These are phyloP conservation scores for Rhizopogon sp. DNA, from an alignment of 768 basidiomycete genomes.

Conservation along the genomic window DNA sequence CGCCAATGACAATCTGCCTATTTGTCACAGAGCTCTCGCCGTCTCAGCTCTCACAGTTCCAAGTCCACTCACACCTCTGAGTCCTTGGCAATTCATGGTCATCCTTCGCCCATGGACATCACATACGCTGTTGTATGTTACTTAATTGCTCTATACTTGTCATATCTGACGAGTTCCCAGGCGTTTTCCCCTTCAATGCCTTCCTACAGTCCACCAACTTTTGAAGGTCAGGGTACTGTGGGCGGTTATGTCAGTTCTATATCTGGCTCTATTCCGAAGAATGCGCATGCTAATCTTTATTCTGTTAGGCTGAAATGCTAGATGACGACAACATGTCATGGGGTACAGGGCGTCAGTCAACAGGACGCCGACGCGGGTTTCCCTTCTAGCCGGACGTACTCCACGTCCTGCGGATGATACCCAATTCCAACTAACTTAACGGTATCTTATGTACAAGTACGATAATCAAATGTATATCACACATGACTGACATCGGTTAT, in stretches of 20 bases:
- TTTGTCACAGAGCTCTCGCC: neutral
- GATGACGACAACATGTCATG: conserved; percentile 26
- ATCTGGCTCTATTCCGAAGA: neutral
- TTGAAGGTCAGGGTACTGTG: neutral
- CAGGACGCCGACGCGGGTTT: conserved; percentile 3
- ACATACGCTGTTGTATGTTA: conserved; percentile 17
- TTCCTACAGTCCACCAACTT: neutral
- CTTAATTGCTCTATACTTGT: neutral
- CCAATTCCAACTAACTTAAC: conserved; percentile 1
- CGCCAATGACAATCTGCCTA: neutral
- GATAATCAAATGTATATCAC: conserved; percentile 12
- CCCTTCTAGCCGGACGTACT: conserved; percentile 5
- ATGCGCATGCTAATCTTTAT: neutral
- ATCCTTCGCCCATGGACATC: conserved; percentile 16
- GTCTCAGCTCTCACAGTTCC: conserved; percentile 10
- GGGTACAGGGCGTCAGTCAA: conserved; percentile 3
- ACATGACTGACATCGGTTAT: neutral
- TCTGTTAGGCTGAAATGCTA: conserved; percentile 20
- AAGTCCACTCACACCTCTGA: conserved; percentile 10
- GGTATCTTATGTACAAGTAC: conserved; percentile 7
- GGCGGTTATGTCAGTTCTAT: conserved; percentile 12
- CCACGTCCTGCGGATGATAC: neutral
- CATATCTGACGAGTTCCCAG: conserved; percentile 4
- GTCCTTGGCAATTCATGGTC: conserved; percentile 10
- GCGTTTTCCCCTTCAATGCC: conserved; percentile 5